A percentile compares a stretch with the other conserved stretches of the same genome.
phyloP scores from a whole-genome alignment of 2,329 filamentous ascomycete genomes.

The Penicillium oxalicum region DNA sequence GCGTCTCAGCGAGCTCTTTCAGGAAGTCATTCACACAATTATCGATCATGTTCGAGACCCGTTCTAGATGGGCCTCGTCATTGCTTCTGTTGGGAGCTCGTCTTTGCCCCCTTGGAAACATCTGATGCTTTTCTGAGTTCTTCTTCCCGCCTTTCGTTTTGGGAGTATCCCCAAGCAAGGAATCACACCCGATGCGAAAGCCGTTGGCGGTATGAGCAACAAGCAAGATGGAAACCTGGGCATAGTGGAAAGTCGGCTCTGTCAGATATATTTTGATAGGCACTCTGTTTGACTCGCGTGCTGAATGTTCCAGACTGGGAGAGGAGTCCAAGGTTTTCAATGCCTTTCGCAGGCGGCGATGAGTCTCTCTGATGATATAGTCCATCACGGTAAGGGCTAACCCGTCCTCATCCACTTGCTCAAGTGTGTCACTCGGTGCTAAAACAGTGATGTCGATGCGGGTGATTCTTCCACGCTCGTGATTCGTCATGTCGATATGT shows the following conservation, averaged over 20 bases:
- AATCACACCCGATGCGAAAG: slow-evolving; percentile 48
- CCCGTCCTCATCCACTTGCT: not conserved
- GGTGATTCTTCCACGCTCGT: slow-evolving; percentile 28
- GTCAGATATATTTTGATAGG: slow-evolving; percentile 30
- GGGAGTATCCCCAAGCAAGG: slow-evolving; percentile 37
- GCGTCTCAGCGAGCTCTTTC: slow-evolving; percentile 36
- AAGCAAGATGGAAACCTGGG: slow-evolving; percentile 50
- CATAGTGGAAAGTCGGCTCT: slow-evolving; percentile 40
- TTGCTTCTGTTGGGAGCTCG: not conserved
- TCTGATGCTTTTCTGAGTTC: slow-evolving; percentile 4
- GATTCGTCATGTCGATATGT: slow-evolving; percentile 26
- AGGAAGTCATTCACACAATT: slow-evolving; percentile 42
- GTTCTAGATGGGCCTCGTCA: slow-evolving; percentile 7
- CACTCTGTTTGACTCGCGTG: slow-evolving; percentile 5
- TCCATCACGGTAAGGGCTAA: slow-evolving; percentile 16
- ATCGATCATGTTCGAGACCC: slow-evolving; percentile 36
- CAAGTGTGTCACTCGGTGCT: slow-evolving; percentile 25
- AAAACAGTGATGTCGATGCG: slow-evolving; percentile 37
- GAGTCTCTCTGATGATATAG: slow-evolving; percentile 20
- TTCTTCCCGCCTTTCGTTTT: not conserved
- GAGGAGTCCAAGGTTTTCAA: slow-evolving; percentile 13
- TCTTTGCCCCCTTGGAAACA: slow-evolving; percentile 4
- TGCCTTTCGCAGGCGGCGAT: slow-evolving; percentile 13
- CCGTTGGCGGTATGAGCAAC: slow-evolving; percentile 48
- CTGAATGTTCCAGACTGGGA: slow-evolving; percentile 7